Conservation (phyloP, 2,329 filamentous ascomycete genomes). For the Drechslerella dactyloides region DNA sequence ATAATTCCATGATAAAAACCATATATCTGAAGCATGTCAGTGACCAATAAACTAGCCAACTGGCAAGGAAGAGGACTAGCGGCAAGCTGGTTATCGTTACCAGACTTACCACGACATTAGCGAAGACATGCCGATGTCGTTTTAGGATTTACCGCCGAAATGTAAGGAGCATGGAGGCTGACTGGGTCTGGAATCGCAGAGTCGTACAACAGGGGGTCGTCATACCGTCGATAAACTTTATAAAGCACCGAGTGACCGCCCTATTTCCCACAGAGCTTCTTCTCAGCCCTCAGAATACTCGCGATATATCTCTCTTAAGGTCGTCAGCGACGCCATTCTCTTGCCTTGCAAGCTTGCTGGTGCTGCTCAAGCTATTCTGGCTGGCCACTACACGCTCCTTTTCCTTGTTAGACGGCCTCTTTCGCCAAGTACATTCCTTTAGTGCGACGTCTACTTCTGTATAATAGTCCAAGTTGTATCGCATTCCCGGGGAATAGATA, state of each 20-base stretch:
- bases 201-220: conserved; percentile 38
- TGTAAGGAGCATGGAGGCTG: conserved; percentile 1
- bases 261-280: not conserved
- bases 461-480: conserved; percentile 20
- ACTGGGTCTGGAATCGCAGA: conserved; percentile 18
- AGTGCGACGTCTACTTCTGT: conserved; percentile 22
- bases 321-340: conserved; percentile 5
- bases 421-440: conserved; percentile 24
- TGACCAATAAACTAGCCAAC: not conserved
- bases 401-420: conserved; percentile 13
- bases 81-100: not conserved
- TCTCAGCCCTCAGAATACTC: not conserved
- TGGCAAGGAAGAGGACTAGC: too few species aligned
- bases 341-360: conserved; percentile 8
- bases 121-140: not conserved
- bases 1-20: not conserved
- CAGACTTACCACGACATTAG: too few species aligned
- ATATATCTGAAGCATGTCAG: not conserved
- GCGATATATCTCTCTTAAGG: conserved; percentile 5
- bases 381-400: conserved; percentile 27
- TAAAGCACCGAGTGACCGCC: conserved; percentile 22
- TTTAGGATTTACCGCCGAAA: conserved; percentile 11
- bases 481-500: conserved; percentile 4
- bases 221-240: conserved; percentile 27
- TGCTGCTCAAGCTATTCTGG: not conserved